These are phyloP conservation scores for Termitomyces sp. DNA, from an alignment of 768 basidiomycete species.

Conservation along the genomic window DNA sequence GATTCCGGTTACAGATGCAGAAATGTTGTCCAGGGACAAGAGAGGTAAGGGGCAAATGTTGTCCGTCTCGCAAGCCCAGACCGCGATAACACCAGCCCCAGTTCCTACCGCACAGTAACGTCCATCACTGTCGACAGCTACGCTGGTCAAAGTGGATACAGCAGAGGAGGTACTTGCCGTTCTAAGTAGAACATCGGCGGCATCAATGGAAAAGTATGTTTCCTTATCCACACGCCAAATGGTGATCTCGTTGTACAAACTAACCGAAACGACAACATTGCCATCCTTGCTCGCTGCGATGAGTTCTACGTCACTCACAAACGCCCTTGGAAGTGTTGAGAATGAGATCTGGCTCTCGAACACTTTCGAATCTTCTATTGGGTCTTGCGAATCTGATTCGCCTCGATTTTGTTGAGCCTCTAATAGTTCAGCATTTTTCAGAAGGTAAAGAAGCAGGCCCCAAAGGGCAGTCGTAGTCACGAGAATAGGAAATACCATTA, in stretches of 20 bases:
- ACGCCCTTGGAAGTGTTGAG: slow-evolving; percentile 74
- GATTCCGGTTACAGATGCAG: slow-evolving; percentile 51
- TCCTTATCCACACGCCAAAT: slow-evolving; percentile 57
- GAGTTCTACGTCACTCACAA: slow-evolving; percentile 79
- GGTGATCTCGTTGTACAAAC: slow-evolving; percentile 72
- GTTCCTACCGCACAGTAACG: slow-evolving; percentile 71
- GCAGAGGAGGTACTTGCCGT: slow-evolving; percentile 45
- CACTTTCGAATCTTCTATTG: slow-evolving; percentile 23
- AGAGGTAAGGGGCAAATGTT: slow-evolving; percentile 34
- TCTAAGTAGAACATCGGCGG: slow-evolving; percentile 47
- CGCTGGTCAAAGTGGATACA: slow-evolving; percentile 49
- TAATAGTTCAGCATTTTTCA: slow-evolving; percentile 88
- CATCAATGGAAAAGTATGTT: slow-evolving; percentile 45
- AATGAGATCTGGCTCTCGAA: slow-evolving; percentile 51
- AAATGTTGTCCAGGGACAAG: slow-evolving; percentile 37
- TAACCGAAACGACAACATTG: slow-evolving; percentile 63
- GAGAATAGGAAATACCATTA: slow-evolving; percentile 82
- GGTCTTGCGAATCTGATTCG: slow-evolving; percentile 35
- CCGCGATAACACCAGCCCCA: slow-evolving; percentile 55
- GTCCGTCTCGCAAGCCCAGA: slow-evolving; percentile 54
- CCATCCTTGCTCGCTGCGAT: slow-evolving; percentile 70
- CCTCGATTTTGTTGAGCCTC: slow-evolving; percentile 76
- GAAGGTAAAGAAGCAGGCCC: slow-evolving; percentile 73
- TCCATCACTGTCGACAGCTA: slow-evolving; percentile 62
- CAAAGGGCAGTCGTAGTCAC: slow-evolving; percentile 74